A percentile compares a stretch with the other conserved stretches of the same genome.
Conservation (phyloP, 2,329 filamentous ascomycete species). For the Ophiocordyceps polyrhachis-furcata region DNA sequence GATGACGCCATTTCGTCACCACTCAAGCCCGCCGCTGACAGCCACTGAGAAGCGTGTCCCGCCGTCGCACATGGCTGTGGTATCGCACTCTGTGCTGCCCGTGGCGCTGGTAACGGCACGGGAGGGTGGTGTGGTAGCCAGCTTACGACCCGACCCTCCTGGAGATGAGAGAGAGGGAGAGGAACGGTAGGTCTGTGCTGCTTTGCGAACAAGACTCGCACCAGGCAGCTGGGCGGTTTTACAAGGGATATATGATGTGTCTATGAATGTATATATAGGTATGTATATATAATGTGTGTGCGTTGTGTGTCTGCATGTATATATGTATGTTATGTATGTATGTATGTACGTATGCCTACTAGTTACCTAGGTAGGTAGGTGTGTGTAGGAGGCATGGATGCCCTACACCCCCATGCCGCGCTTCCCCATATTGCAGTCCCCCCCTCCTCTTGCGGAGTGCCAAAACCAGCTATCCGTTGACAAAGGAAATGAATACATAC, state of each 20-base stretch:
- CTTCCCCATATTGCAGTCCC: not conserved
- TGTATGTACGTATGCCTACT: no score
- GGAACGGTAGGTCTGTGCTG: not conserved
- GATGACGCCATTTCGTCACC: not conserved
- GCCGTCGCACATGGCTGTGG: not conserved
- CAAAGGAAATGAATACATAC: not conserved
- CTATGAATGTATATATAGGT: not conserved
- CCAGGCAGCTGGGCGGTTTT: not conserved
- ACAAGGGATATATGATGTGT: not conserved
- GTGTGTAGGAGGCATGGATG: no score
- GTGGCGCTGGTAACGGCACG: not conserved
- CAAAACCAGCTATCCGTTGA: constrained; percentile 1
- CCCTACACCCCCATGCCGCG: not conserved
- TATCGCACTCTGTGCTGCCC: not conserved
- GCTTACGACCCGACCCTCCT: not conserved
- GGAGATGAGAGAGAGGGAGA: not conserved
- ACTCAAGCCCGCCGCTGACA: not conserved
- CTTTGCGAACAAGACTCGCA: not conserved
- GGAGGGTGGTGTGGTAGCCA: not conserved
- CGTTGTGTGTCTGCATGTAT: not conserved
- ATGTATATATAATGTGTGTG: no score
- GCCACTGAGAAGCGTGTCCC: not conserved
- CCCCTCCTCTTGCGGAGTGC: not conserved
- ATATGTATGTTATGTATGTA: not conserved
- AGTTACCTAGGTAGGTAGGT: no score